Evolutionary conservation across 2,329 filamentous ascomycete species (phyloP).

Genomic region (Trichophyton verrucosum): DNA sequence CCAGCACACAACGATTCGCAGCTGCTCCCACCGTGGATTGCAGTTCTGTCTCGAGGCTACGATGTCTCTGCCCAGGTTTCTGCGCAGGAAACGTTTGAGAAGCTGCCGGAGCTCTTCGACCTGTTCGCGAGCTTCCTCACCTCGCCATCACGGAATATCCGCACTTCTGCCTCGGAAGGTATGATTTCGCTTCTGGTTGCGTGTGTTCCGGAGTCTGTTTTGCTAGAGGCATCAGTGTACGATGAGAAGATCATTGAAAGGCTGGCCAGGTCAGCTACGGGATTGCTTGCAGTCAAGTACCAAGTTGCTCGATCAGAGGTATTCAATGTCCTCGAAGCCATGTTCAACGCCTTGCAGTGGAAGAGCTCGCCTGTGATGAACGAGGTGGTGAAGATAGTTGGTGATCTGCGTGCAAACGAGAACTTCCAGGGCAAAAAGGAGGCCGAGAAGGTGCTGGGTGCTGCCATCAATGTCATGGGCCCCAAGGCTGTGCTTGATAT

Average conservation of each 20-base stretch:
- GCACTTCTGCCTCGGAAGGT: constrained; percentile 88
- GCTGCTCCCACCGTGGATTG: constrained; percentile 90
- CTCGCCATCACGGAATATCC: constrained; percentile 82
- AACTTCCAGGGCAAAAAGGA: constrained; percentile 91
- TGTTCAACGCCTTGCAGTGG: constrained; percentile 82
- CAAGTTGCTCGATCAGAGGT: constrained; percentile 92
- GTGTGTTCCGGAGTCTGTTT: constrained; percentile 69
- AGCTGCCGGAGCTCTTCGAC: constrained; percentile 71
- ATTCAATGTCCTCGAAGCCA: constrained; percentile 73
- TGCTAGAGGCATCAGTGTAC: constrained; percentile 79
- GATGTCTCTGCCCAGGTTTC: constrained; percentile 83
- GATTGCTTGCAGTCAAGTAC: constrained; percentile 76
- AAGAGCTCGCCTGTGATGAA: constrained; percentile 65
- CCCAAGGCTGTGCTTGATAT: constrained; percentile 71
- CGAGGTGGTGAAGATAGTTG: constrained; percentile 63
- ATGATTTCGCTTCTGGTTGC: constrained; percentile 86
- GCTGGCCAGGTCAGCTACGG: constrained; percentile 56
- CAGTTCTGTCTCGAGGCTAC: constrained; percentile 85
- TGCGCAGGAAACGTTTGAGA: constrained; percentile 82
- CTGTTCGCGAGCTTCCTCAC: constrained; percentile 71
- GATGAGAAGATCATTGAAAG: constrained; percentile 84
- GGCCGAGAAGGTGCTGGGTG: constrained; percentile 78
- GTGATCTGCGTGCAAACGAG: constrained; percentile 75
- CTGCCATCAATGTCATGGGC: constrained; percentile 80
- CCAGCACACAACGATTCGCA: constrained; percentile 90